A percentile compares a stretch with the other conserved stretches of the same genome.
Conservation (phyloP, 192 early-diverging fungal genomes). For the Linnemannia hyalina region DNA sequence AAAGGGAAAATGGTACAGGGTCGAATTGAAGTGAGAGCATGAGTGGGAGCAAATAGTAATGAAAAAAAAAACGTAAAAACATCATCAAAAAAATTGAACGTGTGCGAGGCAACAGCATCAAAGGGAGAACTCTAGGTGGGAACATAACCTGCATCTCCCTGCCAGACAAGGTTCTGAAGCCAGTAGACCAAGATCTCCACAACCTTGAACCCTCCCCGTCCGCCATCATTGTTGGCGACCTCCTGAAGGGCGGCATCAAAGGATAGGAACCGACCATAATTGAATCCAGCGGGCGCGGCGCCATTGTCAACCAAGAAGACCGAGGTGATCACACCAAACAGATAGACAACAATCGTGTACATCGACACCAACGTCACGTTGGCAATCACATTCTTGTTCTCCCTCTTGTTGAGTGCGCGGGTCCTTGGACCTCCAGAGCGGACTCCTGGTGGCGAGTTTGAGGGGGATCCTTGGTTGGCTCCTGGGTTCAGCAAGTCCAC, state of each 20-base stretch:
- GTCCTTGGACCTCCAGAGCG: slow-evolving; percentile 11
- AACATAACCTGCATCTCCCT: slow-evolving; percentile 34
- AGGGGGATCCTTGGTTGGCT: background rate
- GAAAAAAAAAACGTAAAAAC: background rate
- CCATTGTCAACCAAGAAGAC: slow-evolving; percentile 52
- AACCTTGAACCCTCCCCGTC: slow-evolving; percentile 41
- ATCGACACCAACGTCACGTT: slow-evolving; percentile 48
- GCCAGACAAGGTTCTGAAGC: slow-evolving; percentile 54
- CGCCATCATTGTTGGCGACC: slow-evolving; percentile 28
- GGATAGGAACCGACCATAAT: slow-evolving; percentile 44
- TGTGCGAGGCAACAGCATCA: background rate
- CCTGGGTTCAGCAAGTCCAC: slow-evolving; percentile 39
- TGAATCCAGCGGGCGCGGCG: slow-evolving; percentile 15
- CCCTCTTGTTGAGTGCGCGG: slow-evolving; percentile 26
- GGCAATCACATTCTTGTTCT: slow-evolving; percentile 37
- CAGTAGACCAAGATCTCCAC: slow-evolving; percentile 49
- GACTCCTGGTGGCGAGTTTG: background rate
- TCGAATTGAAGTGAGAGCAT: background rate
- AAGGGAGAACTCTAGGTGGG: slow-evolving; percentile 23
- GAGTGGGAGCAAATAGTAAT: background rate
- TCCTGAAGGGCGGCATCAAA: slow-evolving; percentile 38
- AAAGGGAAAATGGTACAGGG: background rate
- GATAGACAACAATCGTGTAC: slow-evolving; percentile 52
- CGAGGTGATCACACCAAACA: slow-evolving; percentile 48
- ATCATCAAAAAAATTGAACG: background rate